Percentiles rank a stretch among this genome's conserved stretches.
phyloP scores from a whole-genome alignment of 768 basidiomycete species.

The Leccinum rimulosum region DNA sequence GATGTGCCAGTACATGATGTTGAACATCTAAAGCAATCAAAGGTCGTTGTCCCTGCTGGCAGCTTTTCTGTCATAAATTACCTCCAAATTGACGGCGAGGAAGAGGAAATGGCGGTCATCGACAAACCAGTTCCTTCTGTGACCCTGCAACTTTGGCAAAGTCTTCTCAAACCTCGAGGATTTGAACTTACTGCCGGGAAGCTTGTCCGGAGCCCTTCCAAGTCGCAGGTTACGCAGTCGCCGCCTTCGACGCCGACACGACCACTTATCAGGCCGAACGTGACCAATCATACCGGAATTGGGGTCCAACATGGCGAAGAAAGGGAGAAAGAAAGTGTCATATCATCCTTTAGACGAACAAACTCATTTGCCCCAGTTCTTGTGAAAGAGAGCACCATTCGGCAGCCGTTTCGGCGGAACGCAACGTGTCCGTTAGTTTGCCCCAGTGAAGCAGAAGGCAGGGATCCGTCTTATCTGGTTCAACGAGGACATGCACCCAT shows the following conservation, averaged over 20 bases:
- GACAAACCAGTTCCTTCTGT: slow-evolving; percentile 58
- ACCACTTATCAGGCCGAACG: slow-evolving; percentile 4
- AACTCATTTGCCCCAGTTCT: slow-evolving; percentile 59
- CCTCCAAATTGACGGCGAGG: slow-evolving; percentile 26
- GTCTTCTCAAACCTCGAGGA: slow-evolving; percentile 64
- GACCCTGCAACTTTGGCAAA: slow-evolving; percentile 68
- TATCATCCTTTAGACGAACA: slow-evolving; percentile 59
- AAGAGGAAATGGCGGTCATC: slow-evolving; percentile 58
- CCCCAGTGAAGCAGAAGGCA: slow-evolving; percentile 19
- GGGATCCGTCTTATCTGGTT: slow-evolving; percentile 2
- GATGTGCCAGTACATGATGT: slow-evolving; percentile 8
- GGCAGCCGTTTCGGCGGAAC: slow-evolving; percentile 48
- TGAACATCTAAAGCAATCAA: slow-evolving; percentile 22
- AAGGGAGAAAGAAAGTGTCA: slow-evolving; percentile 37
- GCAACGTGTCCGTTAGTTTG: slow-evolving; percentile 24
- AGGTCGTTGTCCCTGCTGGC: slow-evolving; percentile 9
- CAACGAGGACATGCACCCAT: slow-evolving; percentile 1
- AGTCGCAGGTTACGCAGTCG: slow-evolving; percentile 32
- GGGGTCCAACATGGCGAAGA: slow-evolving; percentile 7
- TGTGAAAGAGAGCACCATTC: slow-evolving; percentile 23
- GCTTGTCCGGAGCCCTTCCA: slow-evolving; percentile 61
- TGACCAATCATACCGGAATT: neutral
- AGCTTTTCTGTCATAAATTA: slow-evolving; percentile 22
- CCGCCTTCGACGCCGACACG: slow-evolving; percentile 17
- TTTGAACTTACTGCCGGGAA: slow-evolving; percentile 57